These are phyloP conservation scores for Ophiostoma ulmi DNA, from an alignment of 2,329 filamentous ascomycete species.

Conservation along the genomic window DNA sequence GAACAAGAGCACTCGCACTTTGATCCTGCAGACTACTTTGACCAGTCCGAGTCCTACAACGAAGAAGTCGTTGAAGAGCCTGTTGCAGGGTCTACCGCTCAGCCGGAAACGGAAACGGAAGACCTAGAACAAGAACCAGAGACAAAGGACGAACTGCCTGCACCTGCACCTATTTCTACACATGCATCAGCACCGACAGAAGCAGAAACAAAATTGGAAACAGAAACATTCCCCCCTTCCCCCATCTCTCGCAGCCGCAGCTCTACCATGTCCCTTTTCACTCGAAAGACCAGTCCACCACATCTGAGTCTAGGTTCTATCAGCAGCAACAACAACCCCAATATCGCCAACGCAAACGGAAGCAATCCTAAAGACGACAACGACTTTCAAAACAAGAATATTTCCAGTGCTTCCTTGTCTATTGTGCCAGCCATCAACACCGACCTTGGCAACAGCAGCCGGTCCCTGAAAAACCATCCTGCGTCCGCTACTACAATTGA, in stretches of 20 bases:
- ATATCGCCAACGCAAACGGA: slow-evolving; percentile 12
- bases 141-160: neutral
- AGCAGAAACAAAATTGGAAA: slow-evolving; percentile 29
- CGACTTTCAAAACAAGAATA: slow-evolving; percentile 24
- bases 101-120: slow-evolving; percentile 1
- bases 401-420: slow-evolving; percentile 11
- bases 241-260: slow-evolving; percentile 6
- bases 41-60: slow-evolving; percentile 8
- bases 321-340: slow-evolving; percentile 20
- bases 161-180: neutral
- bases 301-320: slow-evolving; percentile 46
- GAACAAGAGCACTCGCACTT: neutral
- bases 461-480: neutral
- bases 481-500: slow-evolving; percentile 15
- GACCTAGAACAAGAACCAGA: neutral
- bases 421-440: slow-evolving; percentile 19
- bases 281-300: slow-evolving; percentile 48
- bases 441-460: neutral
- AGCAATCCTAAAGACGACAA: slow-evolving; percentile 35
- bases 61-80: neutral
- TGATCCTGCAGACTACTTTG: slow-evolving; percentile 13
- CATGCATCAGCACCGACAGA: neutral
- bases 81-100: neutral
- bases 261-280: slow-evolving; percentile 45
- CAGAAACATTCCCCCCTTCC: slow-evolving; percentile 14